Evolutionary conservation across 1,139 yeast species (phyloP).

Genomic region (Zygosaccharomyces pseudobailii): DNA sequence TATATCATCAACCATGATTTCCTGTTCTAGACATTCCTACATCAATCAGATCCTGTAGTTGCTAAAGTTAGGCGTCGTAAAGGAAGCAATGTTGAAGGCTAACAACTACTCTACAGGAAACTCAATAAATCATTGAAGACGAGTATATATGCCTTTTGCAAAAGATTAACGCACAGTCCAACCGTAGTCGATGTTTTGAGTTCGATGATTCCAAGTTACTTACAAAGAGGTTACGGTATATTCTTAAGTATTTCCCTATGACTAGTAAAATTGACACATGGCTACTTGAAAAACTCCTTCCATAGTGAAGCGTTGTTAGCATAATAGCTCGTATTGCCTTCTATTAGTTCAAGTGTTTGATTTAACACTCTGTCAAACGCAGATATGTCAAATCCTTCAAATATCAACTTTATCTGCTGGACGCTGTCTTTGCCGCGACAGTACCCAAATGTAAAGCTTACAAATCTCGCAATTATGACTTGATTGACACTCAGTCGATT

Average conservation of each 20-base stretch:
- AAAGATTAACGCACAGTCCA: neutral
- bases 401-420: constrained; percentile 48
- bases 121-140: neutral
- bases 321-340: constrained; percentile 38
- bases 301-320: constrained; percentile 1
- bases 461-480: constrained; percentile 61
- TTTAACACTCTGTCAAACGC: constrained; percentile 57
- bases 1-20: constrained; percentile 14
- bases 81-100: neutral
- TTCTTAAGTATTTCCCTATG: too few species aligned
- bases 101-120: neutral
- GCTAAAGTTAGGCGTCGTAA: neutral
- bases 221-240: too few species aligned
- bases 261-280: too few species aligned
- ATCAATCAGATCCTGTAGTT: neutral
- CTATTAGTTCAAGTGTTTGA: constrained; percentile 52
- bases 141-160: neutral
- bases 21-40: neutral
- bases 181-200: neutral
- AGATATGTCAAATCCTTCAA: constrained; percentile 49
- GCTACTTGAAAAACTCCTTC: constrained; percentile 3
- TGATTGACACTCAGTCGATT: constrained; percentile 49
- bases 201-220: too few species aligned
- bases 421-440: constrained; percentile 43
- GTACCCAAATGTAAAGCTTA: constrained; percentile 48